phyloP scores from a whole-genome alignment of 257 asterid genomes.

The Penstemon barbatus region DNA sequence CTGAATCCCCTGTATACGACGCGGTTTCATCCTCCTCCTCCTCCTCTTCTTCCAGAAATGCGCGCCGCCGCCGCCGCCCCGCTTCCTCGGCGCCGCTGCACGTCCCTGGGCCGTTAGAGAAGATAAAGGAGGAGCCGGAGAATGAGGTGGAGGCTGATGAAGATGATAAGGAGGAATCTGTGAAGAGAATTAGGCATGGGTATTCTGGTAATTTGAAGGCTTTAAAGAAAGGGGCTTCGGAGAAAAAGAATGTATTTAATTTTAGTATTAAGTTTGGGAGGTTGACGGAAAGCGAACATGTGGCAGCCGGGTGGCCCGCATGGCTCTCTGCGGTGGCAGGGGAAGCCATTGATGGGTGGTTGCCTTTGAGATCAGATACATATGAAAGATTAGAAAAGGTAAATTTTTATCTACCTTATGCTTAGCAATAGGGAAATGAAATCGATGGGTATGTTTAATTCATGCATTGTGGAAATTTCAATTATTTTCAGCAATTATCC shows the following conservation, averaged over 20 bases:
- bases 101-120: conserved; percentile 63
- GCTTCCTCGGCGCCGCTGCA: conserved; percentile 36
- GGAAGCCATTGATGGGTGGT: conserved; percentile 81
- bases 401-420: neutral
- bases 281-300: conserved; percentile 58
- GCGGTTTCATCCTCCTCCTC: conserved; percentile 20
- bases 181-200: conserved; percentile 5
- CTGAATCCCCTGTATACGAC: conserved; percentile 33
- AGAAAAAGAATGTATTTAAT: conserved; percentile 33
- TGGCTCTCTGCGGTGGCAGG: conserved; percentile 89
- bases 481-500: too few relatives aligned
- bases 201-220: conserved; percentile 36
- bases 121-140: conserved; percentile 82
- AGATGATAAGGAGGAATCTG: conserved; percentile 31
- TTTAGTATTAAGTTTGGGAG: conserved; percentile 75
- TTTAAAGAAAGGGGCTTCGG: conserved; percentile 32
- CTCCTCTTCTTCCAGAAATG: conserved; percentile 28
- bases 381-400: conserved; percentile 84
- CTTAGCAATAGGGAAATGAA: too few relatives aligned
- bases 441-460: too few relatives aligned
- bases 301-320: conserved; percentile 81
- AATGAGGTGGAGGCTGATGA: conserved; percentile 58
- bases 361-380: conserved; percentile 61
- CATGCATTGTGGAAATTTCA: too few relatives aligned
- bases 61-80: conserved; percentile 20